phyloP scores from a whole-genome alignment of 257 asterid genomes.

The Solanum rostratum region DNA sequence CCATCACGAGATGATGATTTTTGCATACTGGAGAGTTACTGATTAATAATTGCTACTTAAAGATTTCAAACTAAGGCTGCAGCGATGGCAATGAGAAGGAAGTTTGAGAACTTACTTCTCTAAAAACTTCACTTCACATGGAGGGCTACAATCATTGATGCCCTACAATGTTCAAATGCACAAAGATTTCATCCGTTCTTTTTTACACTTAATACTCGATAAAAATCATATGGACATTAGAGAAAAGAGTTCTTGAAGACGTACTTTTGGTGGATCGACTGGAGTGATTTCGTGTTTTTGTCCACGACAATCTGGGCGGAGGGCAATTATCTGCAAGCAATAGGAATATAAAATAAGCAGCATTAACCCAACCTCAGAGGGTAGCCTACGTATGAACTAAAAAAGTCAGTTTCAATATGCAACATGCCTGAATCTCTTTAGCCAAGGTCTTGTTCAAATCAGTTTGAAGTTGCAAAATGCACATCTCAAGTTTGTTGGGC shows the following conservation, averaged over 20 bases:
- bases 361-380: conserved; percentile 7
- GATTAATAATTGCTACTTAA: neutral
- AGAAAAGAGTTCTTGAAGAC: neutral
- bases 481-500: conserved; percentile 40
- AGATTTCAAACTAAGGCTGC: neutral
- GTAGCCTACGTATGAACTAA: neutral
- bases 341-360: conserved; percentile 9
- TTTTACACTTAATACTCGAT: conserved; percentile 11
- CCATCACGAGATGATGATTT: neutral
- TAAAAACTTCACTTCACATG: conserved; percentile 26
- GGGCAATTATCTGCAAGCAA: conserved; percentile 41
- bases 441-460: conserved; percentile 39
- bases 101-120: conserved; percentile 27
- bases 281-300: conserved; percentile 27
- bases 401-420: neutral
- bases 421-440: conserved; percentile 56
- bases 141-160: conserved; percentile 18
- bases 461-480: conserved; percentile 36
- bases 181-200: neutral
- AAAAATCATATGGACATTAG: neutral
- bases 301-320: conserved; percentile 27
- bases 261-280: conserved; percentile 31
- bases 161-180: conserved; percentile 31
- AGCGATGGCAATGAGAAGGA: neutral
- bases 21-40: neutral